Conservation (phyloP, 306 rosid genomes). For the Corylus americana region DNA sequence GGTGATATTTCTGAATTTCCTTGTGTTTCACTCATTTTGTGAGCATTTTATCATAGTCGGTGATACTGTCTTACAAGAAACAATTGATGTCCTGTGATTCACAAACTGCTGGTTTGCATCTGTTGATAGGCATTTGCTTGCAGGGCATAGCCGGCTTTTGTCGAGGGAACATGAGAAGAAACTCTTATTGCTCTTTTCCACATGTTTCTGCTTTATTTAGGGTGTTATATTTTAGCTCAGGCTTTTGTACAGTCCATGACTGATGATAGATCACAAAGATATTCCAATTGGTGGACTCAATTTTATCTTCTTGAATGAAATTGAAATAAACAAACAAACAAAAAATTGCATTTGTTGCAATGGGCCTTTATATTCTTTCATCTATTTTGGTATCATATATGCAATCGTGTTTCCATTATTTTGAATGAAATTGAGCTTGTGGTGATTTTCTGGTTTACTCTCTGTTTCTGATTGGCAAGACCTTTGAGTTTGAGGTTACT, state of each 20-base stretch:
- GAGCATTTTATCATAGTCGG: constrained; percentile 13
- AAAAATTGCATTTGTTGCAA: neutral
- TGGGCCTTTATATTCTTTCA: neutral
- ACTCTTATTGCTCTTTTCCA: constrained; percentile 26
- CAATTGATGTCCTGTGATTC: constrained; percentile 21
- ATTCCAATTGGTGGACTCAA: constrained; percentile 42
- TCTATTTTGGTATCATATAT: neutral
- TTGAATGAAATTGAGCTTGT: neutral
- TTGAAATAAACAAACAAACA: constrained; percentile 15
- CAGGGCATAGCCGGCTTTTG: constrained; percentile 24
- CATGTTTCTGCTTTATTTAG: constrained; percentile 36
- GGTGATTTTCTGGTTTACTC: neutral
- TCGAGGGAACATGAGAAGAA: constrained; percentile 30
- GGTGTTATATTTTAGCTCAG: constrained; percentile 46
- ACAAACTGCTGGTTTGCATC: constrained; percentile 17
- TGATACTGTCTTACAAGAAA: constrained; percentile 14
- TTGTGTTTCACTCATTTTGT: constrained; percentile 14
- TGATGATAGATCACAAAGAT: constrained; percentile 47
- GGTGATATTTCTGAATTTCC: constrained; percentile 45
- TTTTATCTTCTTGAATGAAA: constrained; percentile 23
- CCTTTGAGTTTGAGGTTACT: neutral
- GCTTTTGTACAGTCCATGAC: constrained; percentile 58
- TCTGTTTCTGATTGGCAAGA: neutral
- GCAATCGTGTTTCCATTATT: neutral
- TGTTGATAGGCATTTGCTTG: constrained; percentile 33